phyloP scores from a whole-genome alignment of 169 alveolate species.

The Plasmodium chabaudi region DNA sequence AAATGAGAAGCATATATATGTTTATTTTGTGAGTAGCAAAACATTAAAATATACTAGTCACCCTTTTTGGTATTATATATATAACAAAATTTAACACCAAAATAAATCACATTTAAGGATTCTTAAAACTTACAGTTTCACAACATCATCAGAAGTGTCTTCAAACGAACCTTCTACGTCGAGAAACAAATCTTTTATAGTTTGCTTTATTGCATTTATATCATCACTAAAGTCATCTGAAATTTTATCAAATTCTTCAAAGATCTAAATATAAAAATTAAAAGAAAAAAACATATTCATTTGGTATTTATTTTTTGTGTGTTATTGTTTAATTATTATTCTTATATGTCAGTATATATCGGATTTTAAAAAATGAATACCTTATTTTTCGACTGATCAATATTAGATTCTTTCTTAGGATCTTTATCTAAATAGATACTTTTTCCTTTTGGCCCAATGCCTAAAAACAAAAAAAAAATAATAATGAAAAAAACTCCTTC shows the following conservation, averaged over 20 bases:
- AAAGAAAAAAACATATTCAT: neutral
- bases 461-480: conserved; percentile 13
- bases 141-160: conserved; percentile 51
- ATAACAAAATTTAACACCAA: neutral
- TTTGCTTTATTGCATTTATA: conserved; percentile 21
- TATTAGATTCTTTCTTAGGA: conserved; percentile 12
- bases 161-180: conserved; percentile 55
- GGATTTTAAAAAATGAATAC: conserved; percentile 4
- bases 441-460: conserved; percentile 1
- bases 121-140: conserved; percentile 16
- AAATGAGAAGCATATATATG: conserved; percentile 1
- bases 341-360: neutral
- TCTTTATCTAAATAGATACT: conserved; percentile 15
- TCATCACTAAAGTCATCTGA: conserved; percentile 46
- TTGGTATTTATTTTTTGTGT: neutral
- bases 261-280: conserved; percentile 15
- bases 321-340: neutral
- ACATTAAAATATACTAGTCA: too few relatives aligned
- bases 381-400: conserved; percentile 19
- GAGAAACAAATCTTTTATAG: conserved; percentile 28
- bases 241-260: conserved; percentile 39
- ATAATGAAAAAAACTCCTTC: neutral
- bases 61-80: neutral
- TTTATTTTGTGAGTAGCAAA: neutral
- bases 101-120: neutral